These are phyloP conservation scores for Porcisia deanei DNA, from an alignment of 208 protist genomes.

Conservation along the genomic window DNA sequence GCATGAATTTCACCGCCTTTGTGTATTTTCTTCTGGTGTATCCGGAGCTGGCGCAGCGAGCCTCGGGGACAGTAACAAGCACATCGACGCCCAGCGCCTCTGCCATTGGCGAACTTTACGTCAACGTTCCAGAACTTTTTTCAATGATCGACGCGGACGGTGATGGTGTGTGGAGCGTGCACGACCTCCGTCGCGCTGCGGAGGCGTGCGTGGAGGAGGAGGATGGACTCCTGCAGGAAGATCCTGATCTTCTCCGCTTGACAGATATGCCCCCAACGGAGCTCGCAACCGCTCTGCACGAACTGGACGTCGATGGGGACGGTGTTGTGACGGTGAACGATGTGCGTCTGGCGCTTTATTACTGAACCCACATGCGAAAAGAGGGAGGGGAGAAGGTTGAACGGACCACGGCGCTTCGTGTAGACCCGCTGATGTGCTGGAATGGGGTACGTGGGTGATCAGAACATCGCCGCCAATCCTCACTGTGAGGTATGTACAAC, in stretches of 20 bases:
- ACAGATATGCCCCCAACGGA: conserved; percentile 58
- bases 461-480: no score
- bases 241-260: conserved; percentile 47
- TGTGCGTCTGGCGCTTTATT: conserved; percentile 40
- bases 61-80: background rate
- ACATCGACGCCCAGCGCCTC: conserved; percentile 14
- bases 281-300: conserved; percentile 43
- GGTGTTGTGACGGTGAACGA: conserved; percentile 63
- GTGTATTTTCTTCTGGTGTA: conserved; percentile 58
- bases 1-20: conserved; percentile 63
- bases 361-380: conserved; percentile 2
- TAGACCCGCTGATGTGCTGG: background rate
- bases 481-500: no score
- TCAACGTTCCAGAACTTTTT: conserved; percentile 48
- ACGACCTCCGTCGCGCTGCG: conserved; percentile 47
- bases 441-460: no score
- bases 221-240: conserved; percentile 34
- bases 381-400: no score
- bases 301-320: conserved; percentile 73
- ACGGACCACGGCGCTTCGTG: background rate
- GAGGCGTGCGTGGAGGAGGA: conserved; percentile 33
- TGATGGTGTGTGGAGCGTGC: conserved; percentile 54
- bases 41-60: conserved; percentile 20
- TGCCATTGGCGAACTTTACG: conserved; percentile 17
- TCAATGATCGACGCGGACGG: conserved; percentile 47